Evolutionary conservation across 2,329 filamentous ascomycete genomes (phyloP).

Genomic region (Colletotrichum coccodes): DNA sequence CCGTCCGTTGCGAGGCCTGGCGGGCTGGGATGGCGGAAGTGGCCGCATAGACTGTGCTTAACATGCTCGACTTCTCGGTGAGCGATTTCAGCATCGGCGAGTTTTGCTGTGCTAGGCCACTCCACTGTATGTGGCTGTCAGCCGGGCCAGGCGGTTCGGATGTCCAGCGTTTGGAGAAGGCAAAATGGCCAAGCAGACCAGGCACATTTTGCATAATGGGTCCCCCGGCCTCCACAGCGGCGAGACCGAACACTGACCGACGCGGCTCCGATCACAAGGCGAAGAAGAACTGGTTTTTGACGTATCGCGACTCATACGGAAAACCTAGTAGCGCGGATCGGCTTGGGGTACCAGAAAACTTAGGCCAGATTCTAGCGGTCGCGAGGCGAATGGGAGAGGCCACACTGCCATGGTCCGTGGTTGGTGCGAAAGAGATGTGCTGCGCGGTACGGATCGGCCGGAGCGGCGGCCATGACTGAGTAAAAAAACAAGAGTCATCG

Average conservation of each 20-base stretch:
- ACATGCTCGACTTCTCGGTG: conserved; percentile 19
- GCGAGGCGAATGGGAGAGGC: conserved; percentile 22
- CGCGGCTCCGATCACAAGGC: conserved; percentile 28
- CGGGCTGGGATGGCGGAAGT: conserved; percentile 27
- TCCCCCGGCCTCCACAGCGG: conserved; percentile 19
- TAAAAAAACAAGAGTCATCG: conserved; percentile 22
- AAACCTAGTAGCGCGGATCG: conserved; percentile 12
- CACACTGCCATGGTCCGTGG: conserved; percentile 11
- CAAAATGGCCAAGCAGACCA: conserved; percentile 23
- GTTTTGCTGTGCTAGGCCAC: conserved; percentile 15
- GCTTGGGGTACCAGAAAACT: conserved; percentile 17
- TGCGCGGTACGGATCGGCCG: conserved; percentile 28
- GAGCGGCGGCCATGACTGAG: conserved; percentile 22
- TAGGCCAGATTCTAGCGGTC: conserved; percentile 19
- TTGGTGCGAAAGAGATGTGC: conserved; percentile 16
- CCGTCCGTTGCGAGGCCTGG: conserved; percentile 18
- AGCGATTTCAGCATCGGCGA: conserved; percentile 21
- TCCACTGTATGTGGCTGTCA: conserved; percentile 7
- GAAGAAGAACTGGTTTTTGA: conserved; percentile 13
- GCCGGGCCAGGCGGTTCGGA: conserved; percentile 6
- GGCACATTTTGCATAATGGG: conserved; percentile 1
- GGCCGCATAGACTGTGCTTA: conserved; percentile 22
- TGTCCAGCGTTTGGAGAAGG: conserved; percentile 6
- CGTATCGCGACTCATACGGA: conserved; percentile 1
- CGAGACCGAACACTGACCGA: conserved; percentile 28